Evolutionary conservation across 345 rosid species (phyloP).

Genomic region (Pugionium cornutum): DNA sequence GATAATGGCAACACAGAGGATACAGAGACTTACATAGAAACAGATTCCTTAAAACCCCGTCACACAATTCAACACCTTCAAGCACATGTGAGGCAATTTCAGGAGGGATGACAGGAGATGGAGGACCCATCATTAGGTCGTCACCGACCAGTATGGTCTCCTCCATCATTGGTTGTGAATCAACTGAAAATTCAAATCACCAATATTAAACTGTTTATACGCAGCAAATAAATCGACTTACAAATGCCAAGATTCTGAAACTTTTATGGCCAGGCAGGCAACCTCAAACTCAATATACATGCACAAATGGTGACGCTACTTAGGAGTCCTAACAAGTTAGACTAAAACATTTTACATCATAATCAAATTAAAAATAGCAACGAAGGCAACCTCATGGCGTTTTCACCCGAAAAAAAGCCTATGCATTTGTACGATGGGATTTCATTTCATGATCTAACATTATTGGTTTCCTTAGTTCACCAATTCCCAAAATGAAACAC

Average conservation of each 20-base stretch:
- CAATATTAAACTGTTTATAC: background rate
- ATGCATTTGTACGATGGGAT: background rate
- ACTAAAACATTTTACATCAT: background rate
- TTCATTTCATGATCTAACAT: background rate
- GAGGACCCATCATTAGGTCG: conserved; percentile 92
- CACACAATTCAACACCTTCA: conserved; percentile 82
- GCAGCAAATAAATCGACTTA: background rate
- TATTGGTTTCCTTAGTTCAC: background rate
- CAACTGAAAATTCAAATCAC: conserved; percentile 52
- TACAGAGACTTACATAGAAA: conserved; percentile 70
- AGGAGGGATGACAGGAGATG: conserved; percentile 83
- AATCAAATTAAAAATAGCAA: background rate
- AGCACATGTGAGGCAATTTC: conserved; percentile 92
- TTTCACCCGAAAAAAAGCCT: background rate
- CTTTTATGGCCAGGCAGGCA: background rate
- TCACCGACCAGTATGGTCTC: conserved; percentile 93
- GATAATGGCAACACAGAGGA: background rate
- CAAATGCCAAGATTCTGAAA: background rate
- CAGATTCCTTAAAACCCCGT: conserved; percentile 76
- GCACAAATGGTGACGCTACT: background rate
- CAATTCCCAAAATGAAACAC: background rate
- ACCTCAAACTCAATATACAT: conserved; percentile 6
- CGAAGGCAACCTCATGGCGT: conserved; percentile 8
- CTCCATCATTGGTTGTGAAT: conserved; percentile 92
- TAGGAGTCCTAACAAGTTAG: background rate